phyloP scores from a whole-genome alignment of 805 yeast species.

The Schizosaccharomyces pombe region DNA sequence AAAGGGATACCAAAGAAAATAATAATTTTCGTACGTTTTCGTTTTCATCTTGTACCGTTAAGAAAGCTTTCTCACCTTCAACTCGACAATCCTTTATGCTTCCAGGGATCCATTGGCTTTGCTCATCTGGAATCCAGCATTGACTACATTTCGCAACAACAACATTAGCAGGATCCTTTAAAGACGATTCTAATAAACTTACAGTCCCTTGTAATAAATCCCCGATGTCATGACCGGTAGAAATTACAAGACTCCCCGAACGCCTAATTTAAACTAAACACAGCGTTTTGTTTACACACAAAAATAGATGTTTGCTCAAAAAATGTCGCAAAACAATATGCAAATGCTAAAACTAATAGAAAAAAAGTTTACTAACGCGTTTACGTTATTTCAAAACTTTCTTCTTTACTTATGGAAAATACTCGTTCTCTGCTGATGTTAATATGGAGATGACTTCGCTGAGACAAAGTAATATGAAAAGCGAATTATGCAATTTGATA shows the following conservation, averaged over 20 bases:
- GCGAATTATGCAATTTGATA: too few relatives aligned
- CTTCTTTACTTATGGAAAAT: too few relatives aligned
- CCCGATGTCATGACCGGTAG: not conserved
- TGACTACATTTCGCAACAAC: slow-evolving; percentile 12
- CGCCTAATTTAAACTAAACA: not conserved
- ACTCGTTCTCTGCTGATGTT: too few relatives aligned
- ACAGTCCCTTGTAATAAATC: not conserved
- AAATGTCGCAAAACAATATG: too few relatives aligned
- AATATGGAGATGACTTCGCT: too few relatives aligned
- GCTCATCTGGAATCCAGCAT: slow-evolving; percentile 62
- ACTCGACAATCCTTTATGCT: slow-evolving; percentile 31
- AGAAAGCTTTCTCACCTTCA: not conserved
- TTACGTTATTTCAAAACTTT: too few relatives aligned
- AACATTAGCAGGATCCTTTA: too few relatives aligned
- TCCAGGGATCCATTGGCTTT: slow-evolving; percentile 55
- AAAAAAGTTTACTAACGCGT: too few relatives aligned
- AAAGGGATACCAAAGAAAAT: not conserved
- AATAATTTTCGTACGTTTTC: not conserved
- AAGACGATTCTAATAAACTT: not conserved
- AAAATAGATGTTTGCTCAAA: too few relatives aligned
- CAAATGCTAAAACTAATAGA: too few relatives aligned
- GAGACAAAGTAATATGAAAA: too few relatives aligned
- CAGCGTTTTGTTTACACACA: not conserved
- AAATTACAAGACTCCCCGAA: not conserved
- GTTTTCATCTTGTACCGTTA: not conserved